Conservation (phyloP, 768 basidiomycete genomes). For the Erythrobasidium yunnanense region DNA sequence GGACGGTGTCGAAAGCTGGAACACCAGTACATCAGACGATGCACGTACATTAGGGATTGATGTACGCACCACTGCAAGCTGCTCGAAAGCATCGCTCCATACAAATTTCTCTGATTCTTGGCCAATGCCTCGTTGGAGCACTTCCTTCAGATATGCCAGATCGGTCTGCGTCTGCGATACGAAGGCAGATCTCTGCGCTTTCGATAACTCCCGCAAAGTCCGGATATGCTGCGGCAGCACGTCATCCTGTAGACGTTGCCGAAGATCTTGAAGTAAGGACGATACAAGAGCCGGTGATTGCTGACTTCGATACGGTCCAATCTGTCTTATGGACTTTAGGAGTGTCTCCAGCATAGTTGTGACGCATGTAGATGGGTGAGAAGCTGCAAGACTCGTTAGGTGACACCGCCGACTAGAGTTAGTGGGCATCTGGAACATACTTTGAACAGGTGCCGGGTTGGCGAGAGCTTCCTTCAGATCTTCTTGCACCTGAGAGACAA, state of each 20-base stretch:
- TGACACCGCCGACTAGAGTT: no score
- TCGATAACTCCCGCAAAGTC: background rate
- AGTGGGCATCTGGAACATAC: no score
- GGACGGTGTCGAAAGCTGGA: no score
- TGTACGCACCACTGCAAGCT: no score
- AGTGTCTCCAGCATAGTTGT: background rate
- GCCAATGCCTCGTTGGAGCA: background rate
- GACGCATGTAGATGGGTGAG: background rate
- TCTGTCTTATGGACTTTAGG: background rate
- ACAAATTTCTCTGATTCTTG: no score
- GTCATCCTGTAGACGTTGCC: background rate
- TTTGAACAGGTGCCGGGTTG: no score
- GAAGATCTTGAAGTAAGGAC: background rate
- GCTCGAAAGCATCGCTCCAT: no score
- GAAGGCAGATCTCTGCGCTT: background rate
- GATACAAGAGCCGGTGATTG: background rate
- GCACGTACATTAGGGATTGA: no score
- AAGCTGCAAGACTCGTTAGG: no score
- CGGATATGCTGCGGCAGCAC: background rate
- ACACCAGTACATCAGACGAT: no score
- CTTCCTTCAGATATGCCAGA: background rate
- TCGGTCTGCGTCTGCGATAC: background rate
- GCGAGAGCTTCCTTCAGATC: no score
- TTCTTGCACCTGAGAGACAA: no score
- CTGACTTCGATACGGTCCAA: background rate